These are phyloP conservation scores for Wakefieldia striispora DNA, from an alignment of 768 basidiomycete genomes.

Conservation along the genomic window DNA sequence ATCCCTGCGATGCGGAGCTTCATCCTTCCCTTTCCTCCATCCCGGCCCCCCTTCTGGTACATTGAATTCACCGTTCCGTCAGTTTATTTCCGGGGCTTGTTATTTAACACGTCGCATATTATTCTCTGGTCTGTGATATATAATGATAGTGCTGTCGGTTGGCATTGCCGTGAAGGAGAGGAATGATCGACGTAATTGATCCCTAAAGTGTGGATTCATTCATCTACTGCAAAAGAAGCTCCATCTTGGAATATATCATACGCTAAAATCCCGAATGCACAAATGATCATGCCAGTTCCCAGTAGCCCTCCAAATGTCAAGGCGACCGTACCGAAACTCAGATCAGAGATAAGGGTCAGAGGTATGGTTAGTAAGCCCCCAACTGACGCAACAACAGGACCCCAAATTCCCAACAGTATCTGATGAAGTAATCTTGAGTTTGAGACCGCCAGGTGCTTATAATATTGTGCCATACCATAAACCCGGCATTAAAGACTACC, in stretches of 20 bases:
- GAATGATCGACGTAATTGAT: background rate
- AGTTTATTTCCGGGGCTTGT: constrained; percentile 23
- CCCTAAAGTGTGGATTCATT: background rate
- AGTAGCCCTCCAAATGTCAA: constrained; percentile 70
- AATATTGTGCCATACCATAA: constrained; percentile 58
- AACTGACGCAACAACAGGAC: constrained; percentile 83
- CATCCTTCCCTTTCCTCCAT: constrained; percentile 11
- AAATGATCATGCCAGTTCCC: constrained; percentile 77
- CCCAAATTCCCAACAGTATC: constrained; percentile 84
- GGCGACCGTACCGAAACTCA: constrained; percentile 62
- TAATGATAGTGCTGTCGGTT: constrained; percentile 37
- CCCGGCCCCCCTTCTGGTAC: constrained; percentile 12
- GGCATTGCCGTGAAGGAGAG: background rate
- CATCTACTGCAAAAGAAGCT: background rate
- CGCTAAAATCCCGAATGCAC: constrained; percentile 78
- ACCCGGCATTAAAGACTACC: constrained; percentile 77
- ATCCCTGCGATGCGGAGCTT: constrained; percentile 11
- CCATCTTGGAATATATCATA: constrained; percentile 57
- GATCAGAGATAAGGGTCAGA: constrained; percentile 78
- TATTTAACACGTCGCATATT: constrained; percentile 37
- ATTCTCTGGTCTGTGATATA: constrained; percentile 40
- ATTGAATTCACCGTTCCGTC: constrained; percentile 18
- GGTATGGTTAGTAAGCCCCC: constrained; percentile 95
- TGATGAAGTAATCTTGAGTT: constrained; percentile 29
- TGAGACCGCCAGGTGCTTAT: background rate